phyloP scores from a whole-genome alignment of 1,139 yeast genomes.

The Kluyveromyces marxianus region DNA sequence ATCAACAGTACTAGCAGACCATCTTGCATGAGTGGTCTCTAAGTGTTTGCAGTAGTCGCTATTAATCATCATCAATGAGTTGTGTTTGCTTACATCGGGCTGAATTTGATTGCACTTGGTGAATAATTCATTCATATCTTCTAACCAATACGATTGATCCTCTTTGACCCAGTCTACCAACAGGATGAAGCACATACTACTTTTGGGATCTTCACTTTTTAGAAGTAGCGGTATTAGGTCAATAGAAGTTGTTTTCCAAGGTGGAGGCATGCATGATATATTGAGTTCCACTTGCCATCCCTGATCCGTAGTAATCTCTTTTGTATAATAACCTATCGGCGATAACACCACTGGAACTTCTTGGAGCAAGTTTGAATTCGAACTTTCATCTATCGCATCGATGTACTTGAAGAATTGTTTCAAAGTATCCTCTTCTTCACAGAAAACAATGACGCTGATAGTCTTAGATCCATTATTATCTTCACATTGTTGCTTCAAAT shows the following conservation, averaged over 20 bases:
- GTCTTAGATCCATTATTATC: not conserved
- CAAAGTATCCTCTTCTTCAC: slow-evolving; percentile 3
- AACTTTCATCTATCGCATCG: slow-evolving; percentile 6
- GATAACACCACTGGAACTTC: not conserved
- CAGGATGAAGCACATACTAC: not conserved
- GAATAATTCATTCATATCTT: not conserved
- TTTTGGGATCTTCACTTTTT: not conserved
- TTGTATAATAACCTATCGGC: slow-evolving; percentile 3
- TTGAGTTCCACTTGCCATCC: slow-evolving; percentile 3
- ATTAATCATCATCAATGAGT: slow-evolving; percentile 1
- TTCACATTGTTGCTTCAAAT: not conserved
- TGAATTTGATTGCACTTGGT: not conserved
- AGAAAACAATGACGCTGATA: not conserved
- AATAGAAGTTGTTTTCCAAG: not conserved
- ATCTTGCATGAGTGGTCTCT: not conserved
- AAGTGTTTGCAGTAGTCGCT: slow-evolving; percentile 3
- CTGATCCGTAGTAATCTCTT: slow-evolving; percentile 4
- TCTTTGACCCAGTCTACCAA: slow-evolving; percentile 2
- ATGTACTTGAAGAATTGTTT: slow-evolving; percentile 4
- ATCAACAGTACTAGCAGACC: slow-evolving; percentile 1
- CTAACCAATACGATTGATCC: slow-evolving; percentile 4
- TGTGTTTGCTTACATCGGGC: not conserved
- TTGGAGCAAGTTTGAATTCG: not conserved
- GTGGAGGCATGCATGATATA: not conserved
- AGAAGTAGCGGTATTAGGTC: not conserved